Evolutionary conservation across 1,284 basidiomycete species (phyloP), one percentile per base, ranked within the genome.

Genomic region (Malassezia sympodialis): DNA sequence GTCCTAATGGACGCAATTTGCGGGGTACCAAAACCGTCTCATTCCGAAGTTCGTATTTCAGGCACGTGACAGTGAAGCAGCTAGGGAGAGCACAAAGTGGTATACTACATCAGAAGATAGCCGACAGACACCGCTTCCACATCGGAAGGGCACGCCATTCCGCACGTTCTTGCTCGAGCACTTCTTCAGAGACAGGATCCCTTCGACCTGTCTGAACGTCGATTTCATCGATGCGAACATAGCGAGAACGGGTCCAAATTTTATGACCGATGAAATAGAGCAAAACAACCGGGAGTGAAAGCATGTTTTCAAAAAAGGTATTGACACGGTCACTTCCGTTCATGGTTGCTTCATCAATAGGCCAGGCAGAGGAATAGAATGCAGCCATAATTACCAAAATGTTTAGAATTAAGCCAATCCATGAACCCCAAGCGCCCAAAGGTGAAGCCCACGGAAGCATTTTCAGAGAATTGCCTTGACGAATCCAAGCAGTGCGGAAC

Each of bases 371-470:
- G 14, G 41, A 52, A 55, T 68, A 66, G 60, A 66, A 68, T 24
- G 62, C 57, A 35, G 60, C 51, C 44, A 49, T 31, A 41, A 68
- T 60, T 34, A 68, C 63, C 34, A 68, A 52, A 8, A 65, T 15
- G 51, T 62, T 65, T 45, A 77, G 62, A 37, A 48, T 73, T 65
- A 76, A 65, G 35, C 78, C 79, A 49, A 75, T 59, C 61, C 68
- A 69, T 15, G 77, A 77, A 19, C 79, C 79, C 34, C 58, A 76
- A 26, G 77, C 66, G 31, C 79, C 79, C 17, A 77, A 73, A 27
- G 77, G 63, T 15, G 78, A 77, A n/a, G 53, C 63, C 76, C 77
- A 79, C 4, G 79, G 79, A 7, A 80, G 72, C 66, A 79, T 77
- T 52, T 77, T 76, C 40, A 78, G 54, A 0, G 68, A 66, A 68